A percentile compares a stretch with the other conserved stretches of the same genome.
phyloP scores from a whole-genome alignment of 1,139 yeast genomes.

The Saccharomyces uvarum region DNA sequence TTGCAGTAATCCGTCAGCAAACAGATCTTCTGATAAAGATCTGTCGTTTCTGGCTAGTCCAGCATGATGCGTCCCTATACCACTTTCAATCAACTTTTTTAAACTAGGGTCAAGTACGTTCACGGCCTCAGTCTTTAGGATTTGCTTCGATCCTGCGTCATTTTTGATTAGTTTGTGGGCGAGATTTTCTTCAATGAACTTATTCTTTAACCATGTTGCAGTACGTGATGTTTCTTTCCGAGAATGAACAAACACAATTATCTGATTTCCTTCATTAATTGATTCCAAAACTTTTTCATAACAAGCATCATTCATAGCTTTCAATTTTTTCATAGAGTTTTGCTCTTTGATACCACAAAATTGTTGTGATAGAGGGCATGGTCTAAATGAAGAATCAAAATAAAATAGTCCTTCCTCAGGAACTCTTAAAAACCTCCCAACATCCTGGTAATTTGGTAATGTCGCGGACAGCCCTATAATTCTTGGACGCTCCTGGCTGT shows the following conservation, averaged over 20 bases:
- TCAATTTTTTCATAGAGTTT: conserved; percentile 67
- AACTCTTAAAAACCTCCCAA: conserved; percentile 73
- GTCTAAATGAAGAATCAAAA: conserved; percentile 78
- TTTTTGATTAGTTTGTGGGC: conserved; percentile 41
- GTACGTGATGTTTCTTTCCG: conserved; percentile 85
- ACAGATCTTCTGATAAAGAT: conserved; percentile 71
- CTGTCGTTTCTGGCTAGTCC: conserved; percentile 74
- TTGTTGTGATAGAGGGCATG: conserved; percentile 87
- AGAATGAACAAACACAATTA: conserved; percentile 87
- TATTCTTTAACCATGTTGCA: conserved; percentile 37
- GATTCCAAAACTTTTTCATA: conserved; percentile 72
- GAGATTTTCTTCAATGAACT: conserved; percentile 57
- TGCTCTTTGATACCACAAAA: conserved; percentile 84
- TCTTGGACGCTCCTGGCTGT: conserved; percentile 46
- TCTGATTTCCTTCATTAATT: conserved; percentile 54
- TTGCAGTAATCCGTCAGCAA: conserved; percentile 77
- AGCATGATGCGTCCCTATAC: conserved; percentile 93
- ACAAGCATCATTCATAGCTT: conserved; percentile 88
- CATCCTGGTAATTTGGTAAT: conserved; percentile 82
- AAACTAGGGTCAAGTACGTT: conserved; percentile 48
- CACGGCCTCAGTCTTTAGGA: conserved; percentile 57
- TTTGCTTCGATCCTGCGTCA: conserved; percentile 53
- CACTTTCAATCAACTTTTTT: conserved; percentile 54
- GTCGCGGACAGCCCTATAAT: conserved; percentile 91
- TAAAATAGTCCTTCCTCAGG: conserved; percentile 49